Evolutionary conservation across 495 filamentous ascomycete genomes (phyloP).

Genomic region (Talaromyces nanjingensis): DNA sequence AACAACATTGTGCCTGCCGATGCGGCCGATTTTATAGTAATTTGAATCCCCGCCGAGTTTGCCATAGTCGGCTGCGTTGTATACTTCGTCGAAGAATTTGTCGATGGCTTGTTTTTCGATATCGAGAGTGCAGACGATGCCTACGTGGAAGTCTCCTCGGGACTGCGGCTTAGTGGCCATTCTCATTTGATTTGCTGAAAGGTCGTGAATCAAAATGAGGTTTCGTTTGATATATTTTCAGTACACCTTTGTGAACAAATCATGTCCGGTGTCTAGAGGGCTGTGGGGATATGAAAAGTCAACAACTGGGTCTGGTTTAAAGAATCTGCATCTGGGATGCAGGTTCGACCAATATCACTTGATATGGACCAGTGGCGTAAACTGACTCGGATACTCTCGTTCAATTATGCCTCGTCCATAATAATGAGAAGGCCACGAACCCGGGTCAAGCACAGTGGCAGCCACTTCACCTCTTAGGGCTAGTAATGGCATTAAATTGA

Average conservation of each 20-base stretch:
- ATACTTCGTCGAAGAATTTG: constrained; percentile 16
- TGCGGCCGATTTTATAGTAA: constrained; percentile 19
- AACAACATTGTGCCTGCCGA: constrained; percentile 22
- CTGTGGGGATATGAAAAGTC: background rate
- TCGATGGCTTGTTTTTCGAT: constrained; percentile 21
- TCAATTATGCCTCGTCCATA: background rate
- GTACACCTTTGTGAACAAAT: background rate
- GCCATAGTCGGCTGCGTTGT: constrained; percentile 10
- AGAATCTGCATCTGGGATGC: background rate
- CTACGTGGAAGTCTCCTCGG: constrained; percentile 17
- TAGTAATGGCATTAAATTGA: background rate
- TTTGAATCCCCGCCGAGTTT: constrained; percentile 18
- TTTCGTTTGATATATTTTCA: background rate
- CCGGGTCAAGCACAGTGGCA: background rate
- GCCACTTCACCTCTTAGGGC: background rate
- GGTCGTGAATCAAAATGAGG: background rate
- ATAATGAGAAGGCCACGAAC: background rate
- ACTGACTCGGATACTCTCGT: background rate
- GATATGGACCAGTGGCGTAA: background rate
- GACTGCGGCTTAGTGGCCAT: background rate
- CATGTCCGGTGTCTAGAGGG: background rate
- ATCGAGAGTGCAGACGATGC: constrained; percentile 23
- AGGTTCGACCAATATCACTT: background rate
- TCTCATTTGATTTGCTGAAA: background rate
- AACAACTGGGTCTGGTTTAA: background rate